These are phyloP conservation scores for Herpetomonas tarakana DNA, from an alignment of 208 protist species.

Conservation along the genomic window DNA sequence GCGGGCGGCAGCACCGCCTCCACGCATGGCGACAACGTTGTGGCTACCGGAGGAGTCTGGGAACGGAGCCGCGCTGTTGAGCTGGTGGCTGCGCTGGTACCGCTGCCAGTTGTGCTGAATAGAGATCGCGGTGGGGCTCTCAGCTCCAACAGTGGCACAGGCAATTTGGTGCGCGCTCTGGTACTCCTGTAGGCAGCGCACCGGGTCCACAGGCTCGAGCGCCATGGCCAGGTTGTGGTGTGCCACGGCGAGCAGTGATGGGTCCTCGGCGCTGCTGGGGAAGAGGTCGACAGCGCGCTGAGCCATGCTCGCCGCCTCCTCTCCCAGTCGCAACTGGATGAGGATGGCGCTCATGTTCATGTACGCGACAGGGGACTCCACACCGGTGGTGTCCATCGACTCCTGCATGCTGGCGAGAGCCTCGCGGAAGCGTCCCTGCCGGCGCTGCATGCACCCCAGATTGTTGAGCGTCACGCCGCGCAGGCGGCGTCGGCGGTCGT, in stretches of 20 bases:
- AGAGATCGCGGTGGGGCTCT: slow-evolving; percentile 50
- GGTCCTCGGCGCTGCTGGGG: slow-evolving; percentile 34
- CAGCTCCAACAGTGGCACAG: slow-evolving; percentile 33
- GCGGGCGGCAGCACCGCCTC: neutral
- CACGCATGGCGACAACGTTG: neutral
- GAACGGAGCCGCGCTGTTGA: neutral
- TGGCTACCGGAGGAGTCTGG: neutral
- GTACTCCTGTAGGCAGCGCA: slow-evolving; percentile 72
- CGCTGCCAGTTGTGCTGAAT: slow-evolving; percentile 77
- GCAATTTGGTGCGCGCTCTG: slow-evolving; percentile 49
- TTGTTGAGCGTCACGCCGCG: slow-evolving; percentile 88
- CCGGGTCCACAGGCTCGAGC: slow-evolving; percentile 66
- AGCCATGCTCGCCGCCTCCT: slow-evolving; percentile 73
- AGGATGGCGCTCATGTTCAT: slow-evolving; percentile 91
- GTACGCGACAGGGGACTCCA: slow-evolving; percentile 80
- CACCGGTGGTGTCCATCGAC: slow-evolving; percentile 68
- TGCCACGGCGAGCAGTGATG: slow-evolving; percentile 78
- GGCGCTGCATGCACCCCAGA: slow-evolving; percentile 86
- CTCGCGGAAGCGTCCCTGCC: slow-evolving; percentile 71
- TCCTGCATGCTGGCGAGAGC: slow-evolving; percentile 73
- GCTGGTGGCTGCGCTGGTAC: slow-evolving; percentile 27
- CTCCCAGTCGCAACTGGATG: slow-evolving; percentile 69
- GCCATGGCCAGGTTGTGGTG: slow-evolving; percentile 92
- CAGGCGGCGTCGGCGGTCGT: slow-evolving; percentile 61
- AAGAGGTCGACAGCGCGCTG: slow-evolving; percentile 69